Base-by-base conservation (phyloP, 2,329 filamentous ascomycete species). In the Fusarium sublunatum region DNA sequence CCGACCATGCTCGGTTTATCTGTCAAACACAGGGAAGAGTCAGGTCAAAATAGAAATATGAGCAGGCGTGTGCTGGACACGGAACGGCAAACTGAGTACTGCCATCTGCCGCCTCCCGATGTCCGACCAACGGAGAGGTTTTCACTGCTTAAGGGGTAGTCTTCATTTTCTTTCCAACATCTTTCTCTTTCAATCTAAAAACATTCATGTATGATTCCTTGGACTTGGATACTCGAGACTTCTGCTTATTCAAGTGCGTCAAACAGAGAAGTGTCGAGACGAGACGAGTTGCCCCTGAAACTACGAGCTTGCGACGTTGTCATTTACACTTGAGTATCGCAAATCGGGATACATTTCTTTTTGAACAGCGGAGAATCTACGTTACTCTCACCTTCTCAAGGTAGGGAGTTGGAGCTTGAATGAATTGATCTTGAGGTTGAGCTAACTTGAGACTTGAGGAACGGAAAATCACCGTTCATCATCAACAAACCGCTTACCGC, bases 51-150 rank as follows among this genome's bases (percentile, higher is more conserved):
- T 11, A 5, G 4, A 9, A 6, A 9, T 2, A 22, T 10, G 1
- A 8, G 7, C n/a, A 19, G 22, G 22, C 6, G 10, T 13, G 1
- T 22, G 25, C n/a, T 29, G 19, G 22, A 19, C 13, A 15, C 15
- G 15, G 10, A 12, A 40, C 19, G 13, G n/a, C 5, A 46, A 42
- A 19, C 36, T 9, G 35, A 38, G 36, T 51, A 32, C 32, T 12
- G 34, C 55, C 12, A 11, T 52, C 29, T 61, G 58, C 51, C 43
- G 36, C 36, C 11, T 52, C 38, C 51, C 51, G 45, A 26, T 28
- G 38, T 40, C 25, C 28, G 34, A 25, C 32, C 13, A 12, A 28
- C n/a, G 7, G 11, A 19, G 19, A 25, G 8, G 26, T 13, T 7
- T 36, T 3, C 15, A 4, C 47, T 11, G n/a, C 15, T 6, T 3